Conservation (phyloP, 257 asterid genomes). For the Jasminum sambac region DNA sequence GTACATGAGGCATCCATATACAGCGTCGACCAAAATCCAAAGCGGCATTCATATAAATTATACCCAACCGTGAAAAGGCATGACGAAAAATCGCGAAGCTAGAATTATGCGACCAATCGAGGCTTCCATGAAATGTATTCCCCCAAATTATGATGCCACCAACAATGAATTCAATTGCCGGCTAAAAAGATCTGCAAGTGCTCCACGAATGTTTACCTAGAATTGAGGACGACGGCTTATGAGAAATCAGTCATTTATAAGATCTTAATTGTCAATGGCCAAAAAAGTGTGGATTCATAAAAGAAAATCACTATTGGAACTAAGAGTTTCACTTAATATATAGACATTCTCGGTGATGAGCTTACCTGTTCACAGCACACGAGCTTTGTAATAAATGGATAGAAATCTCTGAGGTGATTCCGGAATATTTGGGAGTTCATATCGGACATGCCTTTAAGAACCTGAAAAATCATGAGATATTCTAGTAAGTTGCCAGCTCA, state of each 20-base stretch:
- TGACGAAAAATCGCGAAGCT: background rate
- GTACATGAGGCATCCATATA: background rate
- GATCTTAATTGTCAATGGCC: background rate
- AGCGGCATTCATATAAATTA: background rate
- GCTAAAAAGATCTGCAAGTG: slow-evolving; percentile 77
- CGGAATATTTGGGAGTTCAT: slow-evolving; percentile 79
- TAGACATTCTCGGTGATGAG: slow-evolving; percentile 17
- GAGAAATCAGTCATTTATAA: no score
- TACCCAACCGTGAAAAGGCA: background rate
- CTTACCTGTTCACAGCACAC: slow-evolving; percentile 96
- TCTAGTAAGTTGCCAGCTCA: slow-evolving; percentile 13
- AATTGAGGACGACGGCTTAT: background rate
- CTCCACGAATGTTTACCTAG: slow-evolving; percentile 96
- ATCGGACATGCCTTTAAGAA: slow-evolving; percentile 77
- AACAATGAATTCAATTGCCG: slow-evolving; percentile 65
- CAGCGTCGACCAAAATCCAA: background rate
- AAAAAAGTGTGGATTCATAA: no score
- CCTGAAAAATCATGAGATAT: slow-evolving; percentile 55
- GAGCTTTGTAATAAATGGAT: slow-evolving; percentile 89
- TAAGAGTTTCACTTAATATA: background rate
- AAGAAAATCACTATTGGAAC: no score
- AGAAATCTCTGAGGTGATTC: slow-evolving; percentile 79
- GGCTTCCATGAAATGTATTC: background rate
- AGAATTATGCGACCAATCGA: background rate
- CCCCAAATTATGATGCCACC: slow-evolving; percentile 1